Evolutionary conservation across 2,329 filamentous ascomycete genomes (phyloP).

Genomic region (Neopestalotiopsis sp.): DNA sequence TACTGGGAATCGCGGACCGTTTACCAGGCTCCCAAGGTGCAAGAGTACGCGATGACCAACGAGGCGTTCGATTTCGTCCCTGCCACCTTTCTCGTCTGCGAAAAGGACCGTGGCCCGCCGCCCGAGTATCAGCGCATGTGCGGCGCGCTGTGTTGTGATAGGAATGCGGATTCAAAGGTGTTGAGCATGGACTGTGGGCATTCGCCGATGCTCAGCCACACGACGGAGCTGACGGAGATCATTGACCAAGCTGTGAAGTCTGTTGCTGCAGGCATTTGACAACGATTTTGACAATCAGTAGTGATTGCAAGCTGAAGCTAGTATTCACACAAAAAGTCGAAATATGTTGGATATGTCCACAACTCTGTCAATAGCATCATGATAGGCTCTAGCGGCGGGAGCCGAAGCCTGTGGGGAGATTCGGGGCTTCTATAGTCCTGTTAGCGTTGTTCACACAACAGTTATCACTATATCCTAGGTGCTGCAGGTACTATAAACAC

Average conservation of each 20-base stretch:
- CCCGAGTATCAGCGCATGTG: neutral
- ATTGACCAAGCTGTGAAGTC: neutral
- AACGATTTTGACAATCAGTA: too few relatives aligned
- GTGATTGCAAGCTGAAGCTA: too few relatives aligned
- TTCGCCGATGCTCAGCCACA: conserved; percentile 9
- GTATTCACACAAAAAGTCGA: too few relatives aligned
- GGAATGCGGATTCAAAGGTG: neutral
- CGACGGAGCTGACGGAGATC: neutral
- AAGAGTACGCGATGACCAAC: neutral
- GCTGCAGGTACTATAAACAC: too few relatives aligned
- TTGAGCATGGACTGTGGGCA: neutral
- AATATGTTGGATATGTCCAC: too few relatives aligned
- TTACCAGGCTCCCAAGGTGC: conserved; percentile 1
- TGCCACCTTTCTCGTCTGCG: conserved; percentile 6
- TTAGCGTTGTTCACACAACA: too few relatives aligned
- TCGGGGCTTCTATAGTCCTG: too few relatives aligned
- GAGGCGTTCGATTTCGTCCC: neutral
- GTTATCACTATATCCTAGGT: too few relatives aligned
- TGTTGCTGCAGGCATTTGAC: neutral
- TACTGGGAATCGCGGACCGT: conserved; percentile 23
- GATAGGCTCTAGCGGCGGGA: too few relatives aligned
- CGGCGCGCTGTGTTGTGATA: neutral
- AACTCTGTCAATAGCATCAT: too few relatives aligned
- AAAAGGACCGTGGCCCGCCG: neutral
- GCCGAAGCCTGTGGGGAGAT: too few relatives aligned